Evolutionary conservation across 2,329 filamentous ascomycete genomes (phyloP), one percentile per base, ranked within the genome.

Genomic region (Xylariaceae sp.): DNA sequence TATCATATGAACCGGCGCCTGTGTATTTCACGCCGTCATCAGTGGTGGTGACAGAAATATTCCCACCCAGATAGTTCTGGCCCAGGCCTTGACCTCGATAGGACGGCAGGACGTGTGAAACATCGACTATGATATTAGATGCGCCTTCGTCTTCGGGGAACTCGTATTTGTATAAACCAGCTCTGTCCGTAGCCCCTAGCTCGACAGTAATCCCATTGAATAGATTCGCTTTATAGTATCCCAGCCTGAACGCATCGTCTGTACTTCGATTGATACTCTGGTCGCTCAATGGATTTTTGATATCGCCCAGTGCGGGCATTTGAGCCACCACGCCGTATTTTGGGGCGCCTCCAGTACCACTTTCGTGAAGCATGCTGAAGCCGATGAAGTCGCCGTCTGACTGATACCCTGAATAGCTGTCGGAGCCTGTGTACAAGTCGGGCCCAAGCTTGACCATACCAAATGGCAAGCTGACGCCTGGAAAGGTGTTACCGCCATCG

Each of bases 311-410:
- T 1, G 78, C 60, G 0, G 77, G 79, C 60, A 82, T 68, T 59
- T 82, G 79, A 2, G 76, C 67, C 24, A 82, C 74, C 2, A 83
- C 78, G 4, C 83, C 83, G 45, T 86, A 87, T 57, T 85, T 86
- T 1, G 83, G 80, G 2, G 79, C 79, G 2, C 83, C 83, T 7
- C 83, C 83, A 0, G 81, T 87, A 3, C 81, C 81, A 45, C 74
- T 77, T 55, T 83, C 79, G 49, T 84, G 81, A 53, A 83, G 76
- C 72, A 83, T 69, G 43, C 73, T 78, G 59, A 82, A 81, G 15
- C 76, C 79, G 2, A 71, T 76, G 48, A 82, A 74, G 24, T 72
- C 69, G 3, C 78, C 77, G 19, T 60, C 60, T 0, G 67, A 53
- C 35, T 68, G 64, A 45, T 76, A 79, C 13, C 75, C 75, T 2